Evolutionary conservation across 2,329 filamentous ascomycete species (phyloP), one percentile per base, ranked within the genome.

Genomic region (Claviceps arundinis): DNA sequence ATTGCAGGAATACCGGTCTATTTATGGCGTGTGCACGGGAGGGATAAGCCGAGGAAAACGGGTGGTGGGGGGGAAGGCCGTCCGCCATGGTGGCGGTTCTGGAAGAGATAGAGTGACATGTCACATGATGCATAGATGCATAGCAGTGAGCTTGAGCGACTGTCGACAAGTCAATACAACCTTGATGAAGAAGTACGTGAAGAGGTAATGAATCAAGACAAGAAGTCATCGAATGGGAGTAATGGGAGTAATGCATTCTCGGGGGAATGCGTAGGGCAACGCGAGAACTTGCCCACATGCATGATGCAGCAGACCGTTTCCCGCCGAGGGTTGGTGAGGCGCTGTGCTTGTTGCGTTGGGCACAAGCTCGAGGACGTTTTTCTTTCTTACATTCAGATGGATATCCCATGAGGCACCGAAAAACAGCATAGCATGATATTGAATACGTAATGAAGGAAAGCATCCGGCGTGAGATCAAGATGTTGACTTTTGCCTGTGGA

Each of bases 1-100:
- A 73, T 85, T 4, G 84, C 82, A 0, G 93, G 93, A 1, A 73
- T 97, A 40, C 87, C 89, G 0, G 80, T 97, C 30, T 98, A 91
- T 69, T 95, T 87, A 65, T 95, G 85, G 81, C 79, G 89, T 58
- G 84, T 96, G 47, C 80, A 81, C 49, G 77, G 84, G 22, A 74
- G 81, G 47, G 80, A 85, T 60, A 66, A 71, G 58, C 65, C 73
- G 26, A 64, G 66, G 9, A 73, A 73, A 60, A 69, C 71, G 54
- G 71, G 67, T 40, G 66, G 67, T 40, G 66, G 62, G 14, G 64
- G 59, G 13, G 61, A 58, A 14, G 60, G 59, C 8, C 65, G 62
- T 50, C 64, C 61, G 53, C 65, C 68, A 41, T 74, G 76, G 66
- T 84, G 79, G 78, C 75, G 76, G 64, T 82, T 84, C 60, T 84